Evolutionary conservation across 1,139 yeast genomes (phyloP), one percentile per base, ranked within the genome.

Genomic region (Geotrichum histeridarum): DNA sequence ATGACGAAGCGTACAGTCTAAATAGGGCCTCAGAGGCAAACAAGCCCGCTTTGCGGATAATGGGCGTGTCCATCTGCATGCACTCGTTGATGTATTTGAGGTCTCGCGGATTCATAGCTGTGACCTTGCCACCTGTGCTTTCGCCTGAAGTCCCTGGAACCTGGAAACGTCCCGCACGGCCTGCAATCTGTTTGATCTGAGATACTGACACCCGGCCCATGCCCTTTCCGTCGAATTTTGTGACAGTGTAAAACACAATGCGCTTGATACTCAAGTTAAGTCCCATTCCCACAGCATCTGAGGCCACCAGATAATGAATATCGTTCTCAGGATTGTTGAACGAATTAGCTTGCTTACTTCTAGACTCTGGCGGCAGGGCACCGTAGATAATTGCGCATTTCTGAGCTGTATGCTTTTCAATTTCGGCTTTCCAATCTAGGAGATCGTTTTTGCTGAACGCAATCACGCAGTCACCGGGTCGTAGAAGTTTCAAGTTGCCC

Each of bases 251-350:
- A 64, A 93, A 91, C 1, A 93, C 79, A 14, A 93, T 80, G 55
- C 99, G 73, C 58, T 83, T 82, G 60, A 93, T 90, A 30, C 86
- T 84, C 63, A 93, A 75, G 65, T 93, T 93, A 53, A 93, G 76
- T 0, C 99, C 99, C 98, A 93, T 93, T 1, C 99, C 99, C 56
- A 93, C 82, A 0, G 99, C 99, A 73, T 93, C 99, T 0, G 97
- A 87, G 0, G 99, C 98, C 3, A 93, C 88, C 47, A 93, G 73
- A 22, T 86, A 78, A 63, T 91, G 94, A 59, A 82, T 85, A 46
- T 79, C 78, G 2, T 94, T 94, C 22, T 68, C 72, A 0, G 73
- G 72, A 48, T 68, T 70, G 64, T 93, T 93, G 68, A 93, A 93
- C 43, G 81, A 75, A 36, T 75, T 71, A 0, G 98, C 96, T 65